Percentiles rank a stretch among this genome's conserved stretches.
Conservation (phyloP, 352 stramenopile genomes). For the Globisporangium megalacanthum region DNA sequence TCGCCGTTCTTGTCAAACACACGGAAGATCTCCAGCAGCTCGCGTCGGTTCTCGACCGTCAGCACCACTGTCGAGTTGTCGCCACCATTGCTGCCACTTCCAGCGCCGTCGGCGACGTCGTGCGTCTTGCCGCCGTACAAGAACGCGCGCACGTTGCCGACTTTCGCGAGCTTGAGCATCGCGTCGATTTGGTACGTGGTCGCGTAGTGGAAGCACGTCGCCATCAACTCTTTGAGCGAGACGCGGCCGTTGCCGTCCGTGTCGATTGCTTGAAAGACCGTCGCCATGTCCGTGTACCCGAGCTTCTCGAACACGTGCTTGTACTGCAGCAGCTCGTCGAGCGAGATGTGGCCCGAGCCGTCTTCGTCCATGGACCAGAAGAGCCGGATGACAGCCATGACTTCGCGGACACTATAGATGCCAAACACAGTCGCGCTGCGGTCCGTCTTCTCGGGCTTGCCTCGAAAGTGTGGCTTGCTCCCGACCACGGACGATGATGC, state of each 20-base stretch:
- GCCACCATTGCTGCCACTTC: slow-evolving; percentile 1
- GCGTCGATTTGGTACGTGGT: slow-evolving; percentile 48
- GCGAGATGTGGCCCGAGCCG: slow-evolving; percentile 45
- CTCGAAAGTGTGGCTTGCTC: not conserved
- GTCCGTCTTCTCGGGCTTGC: no score
- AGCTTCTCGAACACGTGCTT: slow-evolving; percentile 61
- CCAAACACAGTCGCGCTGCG: slow-evolving; percentile 32
- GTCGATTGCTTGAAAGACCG: slow-evolving; percentile 70
- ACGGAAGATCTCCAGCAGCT: slow-evolving; percentile 58
- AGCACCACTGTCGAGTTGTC: slow-evolving; percentile 6
- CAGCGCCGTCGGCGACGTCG: not conserved
- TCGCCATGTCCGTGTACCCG: slow-evolving; percentile 51
- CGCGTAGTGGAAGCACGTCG: slow-evolving; percentile 66
- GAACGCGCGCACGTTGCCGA: slow-evolving; percentile 48
- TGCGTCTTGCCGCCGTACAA: slow-evolving; percentile 19
- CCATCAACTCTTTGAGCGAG: slow-evolving; percentile 50
- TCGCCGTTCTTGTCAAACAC: slow-evolving; percentile 70
- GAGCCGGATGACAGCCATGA: slow-evolving; percentile 70
- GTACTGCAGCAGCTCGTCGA: slow-evolving; percentile 50
- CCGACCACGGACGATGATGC: not conserved
- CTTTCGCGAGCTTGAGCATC: slow-evolving; percentile 68
- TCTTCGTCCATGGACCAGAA: slow-evolving; percentile 76
- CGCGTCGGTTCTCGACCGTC: slow-evolving; percentile 26
- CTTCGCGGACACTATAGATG: slow-evolving; percentile 60
- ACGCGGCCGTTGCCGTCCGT: slow-evolving; percentile 51